Base-by-base conservation (phyloP, 208 protist genomes). In the Spongospora subterranea region DNA sequence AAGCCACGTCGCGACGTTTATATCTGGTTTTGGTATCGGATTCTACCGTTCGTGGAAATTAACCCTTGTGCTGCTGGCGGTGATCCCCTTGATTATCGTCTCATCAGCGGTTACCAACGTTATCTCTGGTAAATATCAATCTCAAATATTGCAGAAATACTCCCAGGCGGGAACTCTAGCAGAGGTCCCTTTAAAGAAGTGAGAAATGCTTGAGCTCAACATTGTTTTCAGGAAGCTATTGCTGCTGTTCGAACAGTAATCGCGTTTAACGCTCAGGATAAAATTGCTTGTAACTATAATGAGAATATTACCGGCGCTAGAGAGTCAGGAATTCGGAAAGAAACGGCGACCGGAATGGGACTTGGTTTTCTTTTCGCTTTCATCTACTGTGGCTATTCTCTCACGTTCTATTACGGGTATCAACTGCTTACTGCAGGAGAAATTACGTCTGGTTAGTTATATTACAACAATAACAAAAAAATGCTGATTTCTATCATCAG, bases 301-400 rank as follows among this genome's bases (percentile, higher is more conserved):
- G n/a, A 6, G 17, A 35, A 45, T 35, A 82, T 82, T 20, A 20
- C n/a, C 13, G 71, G 35, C 17, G 71, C 71, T 35, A 35, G 17
- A 35, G 71, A 35, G 13, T 6, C n/a, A 43, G 17, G n/a, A 13
- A 82, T 82, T 20, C 6, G n/a, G 71, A 82, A 82, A n/a, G 71
- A 35, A 43, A 35, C 71, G 6, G 71, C 71, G 17, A 39, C 40
- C n/a, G 71, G 71, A 13, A 6, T 82, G 17, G 71, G 71, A 13
- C 6, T 82, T 6, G 71, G 71, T 20, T 13, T 82, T n/a, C n/a
- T 82, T 6, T 39, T 40, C 71, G n/a, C 11, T n/a, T 43, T 82
- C 71, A 43, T 82, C 13, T 82, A 82, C 71, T 82, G 71, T 43
- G n/a, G 71, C 6, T 82, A 82, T 43, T 82, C 71, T 6, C n/a